Evolutionary conservation across 129 eudicot genomes (phyloP).

Genomic region (Erigeron canadensis): DNA sequence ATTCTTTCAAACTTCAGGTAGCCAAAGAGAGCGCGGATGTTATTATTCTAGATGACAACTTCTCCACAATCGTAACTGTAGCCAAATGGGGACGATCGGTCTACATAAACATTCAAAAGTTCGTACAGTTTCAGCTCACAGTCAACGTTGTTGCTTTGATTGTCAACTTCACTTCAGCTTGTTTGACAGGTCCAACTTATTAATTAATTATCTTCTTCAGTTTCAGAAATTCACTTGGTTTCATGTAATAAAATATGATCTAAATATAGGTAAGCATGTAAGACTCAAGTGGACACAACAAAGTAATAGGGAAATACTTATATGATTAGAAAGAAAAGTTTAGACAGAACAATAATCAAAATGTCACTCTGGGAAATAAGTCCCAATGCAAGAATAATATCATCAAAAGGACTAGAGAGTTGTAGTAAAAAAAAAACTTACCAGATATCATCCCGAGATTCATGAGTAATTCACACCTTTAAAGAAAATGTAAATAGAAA

Average conservation of each 20-base stretch:
- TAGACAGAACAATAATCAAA: no score
- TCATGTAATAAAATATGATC: background rate
- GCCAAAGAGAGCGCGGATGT: constrained; percentile 99
- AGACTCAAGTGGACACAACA: no score
- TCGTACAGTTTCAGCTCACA: constrained; percentile 95
- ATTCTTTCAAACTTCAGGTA: constrained; percentile 45
- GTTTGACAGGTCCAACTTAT: constrained; percentile 61
- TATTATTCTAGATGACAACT: constrained; percentile 93
- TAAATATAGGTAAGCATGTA: no score
- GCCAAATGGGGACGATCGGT: constrained; percentile 99
- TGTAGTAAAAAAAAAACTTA: no score
- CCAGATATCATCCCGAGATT: no score
- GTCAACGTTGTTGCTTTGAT: constrained; percentile 90
- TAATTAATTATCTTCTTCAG: background rate
- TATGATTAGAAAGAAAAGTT: no score
- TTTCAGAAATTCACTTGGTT: background rate
- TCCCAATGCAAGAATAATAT: no score
- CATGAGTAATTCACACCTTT: no score
- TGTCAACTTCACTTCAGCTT: constrained; percentile 94
- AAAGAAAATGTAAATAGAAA: no score
- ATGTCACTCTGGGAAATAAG: no score
- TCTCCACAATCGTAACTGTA: constrained; percentile 94
- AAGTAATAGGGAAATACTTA: no score
- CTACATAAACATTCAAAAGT: constrained; percentile 86
- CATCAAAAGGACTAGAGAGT: no score